These are phyloP conservation scores for Spergularia marina DNA, from an alignment of 148 eudicot genomes.

Conservation along the genomic window DNA sequence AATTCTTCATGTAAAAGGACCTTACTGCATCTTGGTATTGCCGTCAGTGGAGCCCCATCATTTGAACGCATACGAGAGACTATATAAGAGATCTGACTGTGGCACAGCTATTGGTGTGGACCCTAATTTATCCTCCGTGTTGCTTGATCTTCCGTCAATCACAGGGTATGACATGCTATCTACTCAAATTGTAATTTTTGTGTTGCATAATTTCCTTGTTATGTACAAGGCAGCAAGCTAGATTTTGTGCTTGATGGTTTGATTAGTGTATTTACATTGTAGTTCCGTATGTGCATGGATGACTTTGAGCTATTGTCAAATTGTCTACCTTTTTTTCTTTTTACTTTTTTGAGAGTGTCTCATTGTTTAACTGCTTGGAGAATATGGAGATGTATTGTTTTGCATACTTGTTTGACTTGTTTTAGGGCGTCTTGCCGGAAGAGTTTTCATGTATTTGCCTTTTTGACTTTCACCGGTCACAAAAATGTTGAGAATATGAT, in stretches of 20 bases:
- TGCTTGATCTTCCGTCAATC: conserved; percentile 91
- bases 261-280: background rate
- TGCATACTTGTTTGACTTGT: background rate
- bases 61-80: conserved; percentile 59
- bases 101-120: conserved; percentile 81
- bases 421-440: background rate
- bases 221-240: background rate
- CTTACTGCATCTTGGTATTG: conserved; percentile 61
- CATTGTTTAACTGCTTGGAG: background rate
- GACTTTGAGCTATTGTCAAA: background rate
- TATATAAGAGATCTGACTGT: conserved; percentile 67
- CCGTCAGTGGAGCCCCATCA: conserved; percentile 90
- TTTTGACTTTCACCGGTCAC: background rate
- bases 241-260: background rate
- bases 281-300: background rate
- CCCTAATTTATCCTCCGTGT: conserved; percentile 75
- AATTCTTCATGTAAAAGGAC: conserved; percentile 71
- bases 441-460: background rate
- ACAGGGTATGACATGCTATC: conserved; percentile 97
- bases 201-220: background rate
- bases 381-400: background rate
- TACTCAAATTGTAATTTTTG: conserved; percentile 11
- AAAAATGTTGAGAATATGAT: background rate
- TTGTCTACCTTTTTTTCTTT: too few species aligned
- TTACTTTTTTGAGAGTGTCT: too few species aligned